Percentiles rank a stretch among this genome's conserved stretches.
Evolutionary conservation across 1,284 basidiomycete genomes (phyloP).

Genomic region (Lentinula novae-zelandiae): DNA sequence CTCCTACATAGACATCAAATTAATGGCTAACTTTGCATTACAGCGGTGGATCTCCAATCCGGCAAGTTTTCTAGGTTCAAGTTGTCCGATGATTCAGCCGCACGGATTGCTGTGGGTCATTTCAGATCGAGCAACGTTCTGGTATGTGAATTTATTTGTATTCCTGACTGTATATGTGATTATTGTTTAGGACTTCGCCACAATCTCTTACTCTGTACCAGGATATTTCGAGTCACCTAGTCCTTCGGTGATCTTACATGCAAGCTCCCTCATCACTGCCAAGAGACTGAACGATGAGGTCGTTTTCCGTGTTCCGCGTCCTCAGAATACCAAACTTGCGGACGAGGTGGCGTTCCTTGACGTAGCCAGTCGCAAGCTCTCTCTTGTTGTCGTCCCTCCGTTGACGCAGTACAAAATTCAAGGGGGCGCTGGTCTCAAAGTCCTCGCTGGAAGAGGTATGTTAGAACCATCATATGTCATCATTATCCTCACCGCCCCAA

Average conservation of each 20-base stretch:
- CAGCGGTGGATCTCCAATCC: constrained; percentile 17
- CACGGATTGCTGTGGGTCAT: constrained; percentile 22
- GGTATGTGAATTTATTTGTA: background rate
- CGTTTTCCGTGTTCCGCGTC: constrained; percentile 22
- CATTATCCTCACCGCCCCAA: too few relatives aligned
- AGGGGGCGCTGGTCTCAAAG: constrained; percentile 19
- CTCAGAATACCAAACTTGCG: constrained; percentile 6
- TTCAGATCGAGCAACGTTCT: constrained; percentile 2
- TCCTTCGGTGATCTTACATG: constrained; percentile 20
- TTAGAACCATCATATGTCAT: background rate
- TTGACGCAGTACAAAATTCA: background rate
- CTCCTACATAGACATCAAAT: background rate
- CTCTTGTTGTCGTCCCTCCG: constrained; percentile 23
- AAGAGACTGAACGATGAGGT: constrained; percentile 24
- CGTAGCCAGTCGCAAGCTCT: constrained; percentile 20
- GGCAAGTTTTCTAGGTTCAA: constrained; percentile 22
- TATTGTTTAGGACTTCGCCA: constrained; percentile 23
- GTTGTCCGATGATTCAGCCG: constrained; percentile 24
- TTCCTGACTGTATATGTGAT: background rate
- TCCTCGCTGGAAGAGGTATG: constrained; percentile 20
- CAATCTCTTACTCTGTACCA: constrained; percentile 31
- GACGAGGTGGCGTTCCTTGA: constrained; percentile 20
- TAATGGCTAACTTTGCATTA: constrained; percentile 17
- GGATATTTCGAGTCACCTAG: constrained; percentile 25
- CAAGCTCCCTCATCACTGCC: constrained; percentile 17